Evolutionary conservation across 495 filamentous ascomycete species (phyloP).

Genomic region (Extremus antarcticus): DNA sequence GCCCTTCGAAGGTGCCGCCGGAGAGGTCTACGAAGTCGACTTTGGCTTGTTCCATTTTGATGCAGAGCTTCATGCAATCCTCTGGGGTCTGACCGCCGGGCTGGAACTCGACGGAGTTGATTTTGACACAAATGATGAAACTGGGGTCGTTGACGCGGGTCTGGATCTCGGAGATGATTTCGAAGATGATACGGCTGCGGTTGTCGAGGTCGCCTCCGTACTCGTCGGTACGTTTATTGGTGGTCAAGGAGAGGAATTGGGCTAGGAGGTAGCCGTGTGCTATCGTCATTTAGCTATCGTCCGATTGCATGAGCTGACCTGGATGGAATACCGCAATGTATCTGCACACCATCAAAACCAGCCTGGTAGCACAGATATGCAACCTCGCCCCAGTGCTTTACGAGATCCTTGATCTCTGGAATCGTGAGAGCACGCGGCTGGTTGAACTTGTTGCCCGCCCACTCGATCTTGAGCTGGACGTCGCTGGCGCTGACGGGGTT

Average conservation of each 20-base stretch:
- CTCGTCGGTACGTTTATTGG: conserved; percentile 27
- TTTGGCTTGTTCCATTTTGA: conserved; percentile 40
- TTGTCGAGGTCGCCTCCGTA: conserved; percentile 28
- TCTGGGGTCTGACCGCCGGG: conserved; percentile 44
- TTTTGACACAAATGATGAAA: conserved; percentile 54
- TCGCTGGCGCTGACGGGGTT: conserved; percentile 22
- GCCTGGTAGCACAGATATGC: conserved; percentile 18
- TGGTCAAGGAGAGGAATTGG: conserved; percentile 28
- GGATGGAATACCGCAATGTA: conserved; percentile 15
- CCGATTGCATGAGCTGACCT: background rate
- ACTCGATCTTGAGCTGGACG: conserved; percentile 21
- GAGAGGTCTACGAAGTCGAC: conserved; percentile 57
- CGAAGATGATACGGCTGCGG: conserved; percentile 25
- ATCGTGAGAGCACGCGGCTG: conserved; percentile 13
- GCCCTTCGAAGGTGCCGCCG: conserved; percentile 52
- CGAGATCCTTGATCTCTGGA: conserved; percentile 19
- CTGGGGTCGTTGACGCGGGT: conserved; percentile 15
- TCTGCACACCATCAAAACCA: conserved; percentile 24
- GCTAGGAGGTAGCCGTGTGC: conserved; percentile 30
- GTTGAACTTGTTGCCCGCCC: conserved; percentile 22
- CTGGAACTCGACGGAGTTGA: conserved; percentile 61
- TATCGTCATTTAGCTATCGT: background rate
- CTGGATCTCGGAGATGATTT: conserved; percentile 24
- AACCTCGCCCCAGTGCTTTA: conserved; percentile 16
- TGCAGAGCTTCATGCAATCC: conserved; percentile 44